These are phyloP conservation scores for Ceratocystis harringtonii DNA, from an alignment of 2,329 filamentous ascomycete species.

Conservation along the genomic window DNA sequence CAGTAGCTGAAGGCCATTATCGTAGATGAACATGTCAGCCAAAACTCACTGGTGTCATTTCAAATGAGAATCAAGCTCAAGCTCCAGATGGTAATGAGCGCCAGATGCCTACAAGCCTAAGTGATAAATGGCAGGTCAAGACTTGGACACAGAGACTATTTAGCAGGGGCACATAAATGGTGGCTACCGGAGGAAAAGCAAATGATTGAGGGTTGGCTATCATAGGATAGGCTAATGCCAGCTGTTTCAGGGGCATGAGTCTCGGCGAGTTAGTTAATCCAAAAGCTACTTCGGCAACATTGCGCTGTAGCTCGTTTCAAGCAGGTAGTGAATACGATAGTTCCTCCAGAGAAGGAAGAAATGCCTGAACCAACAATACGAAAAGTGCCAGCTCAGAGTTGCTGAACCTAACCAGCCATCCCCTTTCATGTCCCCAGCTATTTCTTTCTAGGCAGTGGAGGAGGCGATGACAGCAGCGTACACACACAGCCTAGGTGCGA, in stretches of 20 bases:
- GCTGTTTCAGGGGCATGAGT: not conserved
- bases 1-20: slow-evolving; percentile 57
- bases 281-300: too few relatives aligned
- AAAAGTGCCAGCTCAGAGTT: too few relatives aligned
- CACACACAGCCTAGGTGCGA: too few relatives aligned
- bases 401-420: too few relatives aligned
- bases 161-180: slow-evolving; percentile 58
- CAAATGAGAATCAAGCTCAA: slow-evolving; percentile 59
- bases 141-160: slow-evolving; percentile 68
- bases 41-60: slow-evolving; percentile 77
- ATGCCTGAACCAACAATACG: too few relatives aligned
- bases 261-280: too few relatives aligned
- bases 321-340: too few relatives aligned
- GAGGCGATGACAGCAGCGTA: too few relatives aligned
- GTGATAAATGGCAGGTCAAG: slow-evolving; percentile 52
- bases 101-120: slow-evolving; percentile 63
- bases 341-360: too few relatives aligned
- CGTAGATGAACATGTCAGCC: slow-evolving; percentile 63
- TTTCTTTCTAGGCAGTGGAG: too few relatives aligned
- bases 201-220: slow-evolving; percentile 69
- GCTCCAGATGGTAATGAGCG: slow-evolving; percentile 57
- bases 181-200: slow-evolving; percentile 59
- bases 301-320: too few relatives aligned
- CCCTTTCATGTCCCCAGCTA: too few relatives aligned
- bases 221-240: slow-evolving; percentile 31